phyloP scores from a whole-genome alignment of 495 filamentous ascomycete species.

The Endocarpon pusillum region DNA sequence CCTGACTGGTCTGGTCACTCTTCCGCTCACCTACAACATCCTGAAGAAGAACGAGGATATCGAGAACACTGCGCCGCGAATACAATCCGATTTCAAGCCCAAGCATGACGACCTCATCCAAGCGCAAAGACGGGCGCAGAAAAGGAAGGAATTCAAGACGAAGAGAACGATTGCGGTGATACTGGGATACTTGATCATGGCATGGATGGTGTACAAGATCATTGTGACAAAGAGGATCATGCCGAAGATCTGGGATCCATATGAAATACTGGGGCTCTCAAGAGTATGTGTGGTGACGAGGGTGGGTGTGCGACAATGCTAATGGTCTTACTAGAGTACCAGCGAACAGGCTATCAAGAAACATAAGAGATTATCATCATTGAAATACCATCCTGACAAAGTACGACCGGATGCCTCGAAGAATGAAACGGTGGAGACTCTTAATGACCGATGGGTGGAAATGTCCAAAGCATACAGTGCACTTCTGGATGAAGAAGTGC shows the following conservation, averaged over 20 bases:
- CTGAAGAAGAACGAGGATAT: constrained; percentile 59
- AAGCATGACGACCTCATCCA: constrained; percentile 72
- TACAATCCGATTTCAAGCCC: constrained; percentile 63
- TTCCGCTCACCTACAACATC: constrained; percentile 79
- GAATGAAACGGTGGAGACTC: constrained; percentile 73
- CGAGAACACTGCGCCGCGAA: constrained; percentile 48
- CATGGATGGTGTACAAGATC: constrained; percentile 85
- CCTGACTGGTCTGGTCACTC: constrained; percentile 67
- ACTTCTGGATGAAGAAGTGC: constrained; percentile 87
- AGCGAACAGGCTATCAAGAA: constrained; percentile 81
- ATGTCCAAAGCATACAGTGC: constrained; percentile 95
- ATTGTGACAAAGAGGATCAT: constrained; percentile 52
- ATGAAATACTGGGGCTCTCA: constrained; percentile 76
- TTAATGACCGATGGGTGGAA: constrained; percentile 84
- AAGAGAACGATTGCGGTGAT: constrained; percentile 69
- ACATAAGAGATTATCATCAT: constrained; percentile 68
- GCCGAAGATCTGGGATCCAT: constrained; percentile 85
- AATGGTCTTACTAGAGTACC: constrained; percentile 38
- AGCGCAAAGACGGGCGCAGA: constrained; percentile 67
- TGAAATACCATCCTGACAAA: constrained; percentile 89
- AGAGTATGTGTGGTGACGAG: constrained; percentile 34
- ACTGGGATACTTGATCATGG: constrained; percentile 69
- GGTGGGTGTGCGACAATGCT: background rate
- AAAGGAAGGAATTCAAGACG: constrained; percentile 72
- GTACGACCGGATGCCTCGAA: constrained; percentile 58